A percentile compares a stretch with the other conserved stretches of the same genome.
phyloP scores from a whole-genome alignment of 176 grass and related monocot genomes.

The barley (Hordeum vulgare) region MorexV3_pseudomolecules_assembly NC_058522.1:490048781-490049280 shows the following conservation, averaged over 20 bases:
- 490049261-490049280: background rate
- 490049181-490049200: background rate
- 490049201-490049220: background rate
- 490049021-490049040: background rate
- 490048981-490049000: background rate
- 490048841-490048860: background rate
- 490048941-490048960: background rate
- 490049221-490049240: background rate
- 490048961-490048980: background rate
- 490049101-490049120: background rate
- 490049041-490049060: background rate
- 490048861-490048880: background rate
- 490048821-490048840: background rate
- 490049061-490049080: background rate
- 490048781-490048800: background rate
- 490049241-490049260: background rate
- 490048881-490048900: background rate
- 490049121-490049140: background rate
- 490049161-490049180: background rate
- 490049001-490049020: background rate
- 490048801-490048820: background rate
- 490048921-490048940: background rate
- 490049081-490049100: background rate
- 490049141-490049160: background rate
- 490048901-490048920: background rate